These are phyloP conservation scores for Nowakowskiella sp. DNA, from an alignment of 192 early-diverging fungal genomes.

Conservation along the genomic window DNA sequence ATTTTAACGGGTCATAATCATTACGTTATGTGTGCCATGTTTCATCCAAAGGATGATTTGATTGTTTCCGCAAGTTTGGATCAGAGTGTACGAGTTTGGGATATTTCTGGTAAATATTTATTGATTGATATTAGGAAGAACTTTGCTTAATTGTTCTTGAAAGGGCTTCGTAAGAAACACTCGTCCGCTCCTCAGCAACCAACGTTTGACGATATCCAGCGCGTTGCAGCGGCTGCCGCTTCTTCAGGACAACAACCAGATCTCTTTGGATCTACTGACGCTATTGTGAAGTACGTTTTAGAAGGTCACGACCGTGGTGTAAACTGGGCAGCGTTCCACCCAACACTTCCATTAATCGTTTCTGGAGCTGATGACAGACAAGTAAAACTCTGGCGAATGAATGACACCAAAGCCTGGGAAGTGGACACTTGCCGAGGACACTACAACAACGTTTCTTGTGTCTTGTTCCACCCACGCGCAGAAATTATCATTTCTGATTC, in stretches of 20 bases:
- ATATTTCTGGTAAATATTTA: constrained; percentile 68
- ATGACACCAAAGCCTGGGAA: constrained; percentile 97
- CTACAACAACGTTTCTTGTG: constrained; percentile 92
- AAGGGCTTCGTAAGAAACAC: constrained; percentile 77
- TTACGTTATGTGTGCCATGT: constrained; percentile 97
- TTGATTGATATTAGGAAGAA: not conserved
- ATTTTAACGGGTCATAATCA: constrained; percentile 97
- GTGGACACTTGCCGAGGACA: constrained; percentile 99
- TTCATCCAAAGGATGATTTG: constrained; percentile 96
- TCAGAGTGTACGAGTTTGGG: constrained; percentile 98
- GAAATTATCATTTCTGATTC: constrained; percentile 89
- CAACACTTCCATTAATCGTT: constrained; percentile 90
- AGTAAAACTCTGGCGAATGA: constrained; percentile 98
- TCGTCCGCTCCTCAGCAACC: constrained; percentile 45
- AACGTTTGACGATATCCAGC: constrained; percentile 23
- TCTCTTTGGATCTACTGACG: constrained; percentile 93
- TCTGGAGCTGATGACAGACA: constrained; percentile 96
- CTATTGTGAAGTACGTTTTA: constrained; percentile 94
- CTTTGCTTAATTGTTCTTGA: not conserved
- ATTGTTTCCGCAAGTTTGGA: constrained; percentile 94
- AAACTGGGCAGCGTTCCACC: constrained; percentile 98
- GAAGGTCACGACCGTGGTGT: constrained; percentile 96
- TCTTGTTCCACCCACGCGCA: constrained; percentile 92
- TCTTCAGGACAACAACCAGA: constrained; percentile 66
- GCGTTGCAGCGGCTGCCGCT: constrained; percentile 14